phyloP scores from a whole-genome alignment of 805 yeast species.

The Candida cerambycidarum region DNA sequence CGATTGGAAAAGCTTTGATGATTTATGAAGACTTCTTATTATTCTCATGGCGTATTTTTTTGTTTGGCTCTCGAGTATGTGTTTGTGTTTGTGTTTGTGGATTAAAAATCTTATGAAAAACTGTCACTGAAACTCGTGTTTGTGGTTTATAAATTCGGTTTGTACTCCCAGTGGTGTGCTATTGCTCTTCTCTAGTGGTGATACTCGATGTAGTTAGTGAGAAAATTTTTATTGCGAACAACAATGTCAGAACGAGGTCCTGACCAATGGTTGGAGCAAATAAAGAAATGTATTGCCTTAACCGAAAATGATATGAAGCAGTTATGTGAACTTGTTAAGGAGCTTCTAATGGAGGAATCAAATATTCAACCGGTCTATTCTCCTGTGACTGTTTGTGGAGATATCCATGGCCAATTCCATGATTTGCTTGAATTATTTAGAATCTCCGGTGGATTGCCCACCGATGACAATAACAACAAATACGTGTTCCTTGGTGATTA shows the following conservation, averaged over 20 bases:
- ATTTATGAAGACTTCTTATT: background rate
- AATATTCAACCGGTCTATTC: constrained; percentile 91
- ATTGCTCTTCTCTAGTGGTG: background rate
- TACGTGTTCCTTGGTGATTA: constrained; percentile 85
- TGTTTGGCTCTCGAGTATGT: background rate
- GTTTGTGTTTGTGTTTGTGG: background rate
- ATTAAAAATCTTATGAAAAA: background rate
- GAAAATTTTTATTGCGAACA: constrained; percentile 8
- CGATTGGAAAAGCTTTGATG: background rate
- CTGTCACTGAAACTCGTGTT: no score
- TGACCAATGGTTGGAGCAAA: constrained; percentile 93
- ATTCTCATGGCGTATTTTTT: background rate
- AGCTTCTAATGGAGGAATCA: constrained; percentile 91
- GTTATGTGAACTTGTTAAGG: constrained; percentile 92
- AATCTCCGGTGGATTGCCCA: constrained; percentile 90
- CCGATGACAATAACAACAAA: constrained; percentile 41
- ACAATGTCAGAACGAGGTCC: constrained; percentile 43
- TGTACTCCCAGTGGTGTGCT: no score
- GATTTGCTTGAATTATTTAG: constrained; percentile 88
- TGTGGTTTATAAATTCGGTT: no score
- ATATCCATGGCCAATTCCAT: constrained; percentile 97
- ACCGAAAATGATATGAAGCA: constrained; percentile 95
- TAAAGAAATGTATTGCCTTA: constrained; percentile 83
- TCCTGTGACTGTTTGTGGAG: constrained; percentile 96
- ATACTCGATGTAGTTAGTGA: background rate